Percentiles rank a stretch among this genome's conserved stretches.
Evolutionary conservation across 2,329 filamentous ascomycete genomes (phyloP).

Genomic region (Cladobotryum protrusum): DNA sequence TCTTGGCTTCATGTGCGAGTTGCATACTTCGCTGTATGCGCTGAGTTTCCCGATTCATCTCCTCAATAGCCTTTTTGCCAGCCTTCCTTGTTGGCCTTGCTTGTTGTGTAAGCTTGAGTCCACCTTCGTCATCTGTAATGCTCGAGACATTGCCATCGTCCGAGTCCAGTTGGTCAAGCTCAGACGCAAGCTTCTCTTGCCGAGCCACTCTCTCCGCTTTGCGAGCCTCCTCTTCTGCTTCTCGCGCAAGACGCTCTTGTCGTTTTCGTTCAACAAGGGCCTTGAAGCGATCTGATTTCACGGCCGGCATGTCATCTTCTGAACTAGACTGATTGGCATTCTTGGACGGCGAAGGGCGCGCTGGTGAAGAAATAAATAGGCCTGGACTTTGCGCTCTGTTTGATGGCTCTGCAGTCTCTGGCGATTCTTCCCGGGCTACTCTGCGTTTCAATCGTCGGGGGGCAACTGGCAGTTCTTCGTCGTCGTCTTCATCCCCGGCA

Average conservation of each 20-base stretch:
- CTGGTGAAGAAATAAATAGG: conserved; percentile 52
- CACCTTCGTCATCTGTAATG: conserved; percentile 56
- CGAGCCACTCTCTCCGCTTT: conserved; percentile 36
- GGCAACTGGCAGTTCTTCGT: conserved; percentile 36
- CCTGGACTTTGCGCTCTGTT: conserved; percentile 34
- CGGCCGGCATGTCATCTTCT: conserved; percentile 42
- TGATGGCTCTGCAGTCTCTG: conserved; percentile 14
- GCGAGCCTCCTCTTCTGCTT: conserved; percentile 51
- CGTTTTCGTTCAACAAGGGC: conserved; percentile 69
- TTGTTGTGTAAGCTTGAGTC: conserved; percentile 61
- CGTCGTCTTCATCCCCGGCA: conserved; percentile 31
- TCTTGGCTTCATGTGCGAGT: conserved; percentile 80
- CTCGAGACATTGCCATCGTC: conserved; percentile 41
- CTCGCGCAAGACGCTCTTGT: conserved; percentile 61
- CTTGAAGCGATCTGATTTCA: conserved; percentile 56
- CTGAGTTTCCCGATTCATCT: conserved; percentile 94
- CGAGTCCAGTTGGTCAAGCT: conserved; percentile 29
- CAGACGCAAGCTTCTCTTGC: conserved; percentile 29
- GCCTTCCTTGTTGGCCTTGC: conserved; percentile 72
- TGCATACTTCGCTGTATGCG: conserved; percentile 86
- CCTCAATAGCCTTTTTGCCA: conserved; percentile 88
- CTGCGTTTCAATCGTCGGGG: conserved; percentile 35
- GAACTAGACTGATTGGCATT: conserved; percentile 31
- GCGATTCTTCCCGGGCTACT: conserved; percentile 27
- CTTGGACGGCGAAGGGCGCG: conserved; percentile 27